Percentiles rank a stretch among this genome's conserved stretches.
These are phyloP conservation scores for Mariannaea elegans DNA, from an alignment of 2,329 filamentous ascomycete genomes.

Conservation along the genomic window DNA sequence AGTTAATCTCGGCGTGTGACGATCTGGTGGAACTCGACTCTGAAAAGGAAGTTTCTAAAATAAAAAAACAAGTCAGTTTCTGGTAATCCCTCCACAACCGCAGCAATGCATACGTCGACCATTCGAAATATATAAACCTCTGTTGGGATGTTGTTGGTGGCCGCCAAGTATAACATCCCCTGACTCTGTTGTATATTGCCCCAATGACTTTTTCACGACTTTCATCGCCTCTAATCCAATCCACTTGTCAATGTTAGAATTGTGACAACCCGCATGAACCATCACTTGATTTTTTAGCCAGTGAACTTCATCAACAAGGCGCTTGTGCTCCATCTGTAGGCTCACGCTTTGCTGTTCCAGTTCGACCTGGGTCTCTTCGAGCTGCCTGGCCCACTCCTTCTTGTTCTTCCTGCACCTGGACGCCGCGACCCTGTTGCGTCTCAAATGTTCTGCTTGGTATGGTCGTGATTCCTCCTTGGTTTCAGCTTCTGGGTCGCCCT, in stretches of 20 bases:
- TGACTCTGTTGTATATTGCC: neutral
- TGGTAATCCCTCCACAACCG: too few relatives aligned
- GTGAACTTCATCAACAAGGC: conserved; percentile 55
- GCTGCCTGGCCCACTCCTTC: conserved; percentile 61
- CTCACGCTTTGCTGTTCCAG: conserved; percentile 55
- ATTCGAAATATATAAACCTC: neutral
- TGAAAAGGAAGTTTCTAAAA: neutral
- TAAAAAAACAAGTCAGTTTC: too few relatives aligned
- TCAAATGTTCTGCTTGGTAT: conserved; percentile 64
- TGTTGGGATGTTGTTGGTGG: neutral
- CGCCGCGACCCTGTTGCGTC: conserved; percentile 76
- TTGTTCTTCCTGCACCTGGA: conserved; percentile 78
- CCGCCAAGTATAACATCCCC: neutral
- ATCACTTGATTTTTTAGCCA: conserved; percentile 61
- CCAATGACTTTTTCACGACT: conserved; percentile 51
- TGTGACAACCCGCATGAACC: conserved; percentile 61
- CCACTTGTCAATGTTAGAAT: conserved; percentile 63
- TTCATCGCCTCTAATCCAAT: conserved; percentile 60
- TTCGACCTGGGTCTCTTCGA: conserved; percentile 56
- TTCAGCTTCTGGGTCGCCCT: neutral
- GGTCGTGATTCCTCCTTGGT: conserved; percentile 42
- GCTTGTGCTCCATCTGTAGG: conserved; percentile 55
- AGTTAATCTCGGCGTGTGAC: neutral
- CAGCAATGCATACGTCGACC: too few relatives aligned
- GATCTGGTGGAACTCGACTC: neutral